Percentiles rank a stretch among this genome's conserved stretches.
phyloP scores from a whole-genome alignment of 2,329 filamentous ascomycete genomes.

The Fusarium mangiferae region DNA sequence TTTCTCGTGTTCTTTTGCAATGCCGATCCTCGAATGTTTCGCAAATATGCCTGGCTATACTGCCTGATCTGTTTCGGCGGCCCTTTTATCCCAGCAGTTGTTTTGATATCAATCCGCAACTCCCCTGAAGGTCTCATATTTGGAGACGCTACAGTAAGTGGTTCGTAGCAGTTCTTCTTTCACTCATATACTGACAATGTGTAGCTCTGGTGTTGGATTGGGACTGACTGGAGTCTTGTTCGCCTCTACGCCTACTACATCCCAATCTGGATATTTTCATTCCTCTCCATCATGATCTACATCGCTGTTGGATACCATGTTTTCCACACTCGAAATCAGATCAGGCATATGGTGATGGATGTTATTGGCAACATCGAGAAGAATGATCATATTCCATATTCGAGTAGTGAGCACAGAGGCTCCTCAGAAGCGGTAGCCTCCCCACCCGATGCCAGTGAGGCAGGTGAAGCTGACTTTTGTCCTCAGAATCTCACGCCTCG shows the following conservation, averaged over 20 bases:
- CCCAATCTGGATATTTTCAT: conserved; percentile 69
- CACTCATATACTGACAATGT: conserved; percentile 10
- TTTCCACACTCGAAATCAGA: conserved; percentile 66
- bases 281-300: conserved; percentile 65
- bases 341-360: conserved; percentile 56
- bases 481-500: conserved; percentile 42
- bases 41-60: conserved; percentile 76
- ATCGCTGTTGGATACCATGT: conserved; percentile 67
- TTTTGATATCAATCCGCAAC: conserved; percentile 68
- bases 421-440: conserved; percentile 50
- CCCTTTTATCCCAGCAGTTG: conserved; percentile 73
- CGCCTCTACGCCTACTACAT: conserved; percentile 70
- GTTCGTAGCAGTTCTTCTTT: fast-evolving
- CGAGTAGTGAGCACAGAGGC: conserved; percentile 44
- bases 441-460: neutral
- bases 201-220: conserved; percentile 71
- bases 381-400: conserved; percentile 30
- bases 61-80: conserved; percentile 75
- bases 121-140: conserved; percentile 57
- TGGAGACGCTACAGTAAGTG: conserved; percentile 65
- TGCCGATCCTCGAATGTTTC: conserved; percentile 70
- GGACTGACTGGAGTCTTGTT: conserved; percentile 61
- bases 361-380: conserved; percentile 37
- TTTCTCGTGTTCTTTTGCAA: conserved; percentile 73
- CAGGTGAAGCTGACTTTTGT: conserved; percentile 25